Base-by-base conservation (phyloP, 352 stramenopile genomes). In the Ophiocytium majus region DNA sequence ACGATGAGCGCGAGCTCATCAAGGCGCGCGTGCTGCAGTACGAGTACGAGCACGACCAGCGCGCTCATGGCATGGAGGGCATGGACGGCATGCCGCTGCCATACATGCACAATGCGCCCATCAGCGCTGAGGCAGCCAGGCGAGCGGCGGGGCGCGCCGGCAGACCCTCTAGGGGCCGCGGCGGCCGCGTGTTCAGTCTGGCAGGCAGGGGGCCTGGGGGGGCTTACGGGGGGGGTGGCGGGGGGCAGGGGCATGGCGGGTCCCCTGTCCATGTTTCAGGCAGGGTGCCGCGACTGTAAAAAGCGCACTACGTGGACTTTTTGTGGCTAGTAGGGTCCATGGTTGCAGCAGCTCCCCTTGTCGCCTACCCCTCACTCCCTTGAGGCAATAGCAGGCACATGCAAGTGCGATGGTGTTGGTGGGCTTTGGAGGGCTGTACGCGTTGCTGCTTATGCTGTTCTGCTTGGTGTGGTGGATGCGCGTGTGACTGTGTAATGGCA, bases 21-120 rank as follows among this genome's bases (percentile, higher is more conserved):
- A 90, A 90, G 83, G 82, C 63, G 35, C 50, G 79, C 37, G 86
- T 89, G 28, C 43, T 85, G 78, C 78, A 82, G 23, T 79, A 57
- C n/a, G 83, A 83, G 50, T 79, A 57, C n/a, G 83, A 83, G 50
- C 32, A 78, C 5, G 66, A 78, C 35, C 66, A 78, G 35, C 66
- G 66, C 35, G n/a, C n/a, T n/a, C n/a, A n/a, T n/a, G 17, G 5
- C 5, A 5, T 43, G 5, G 66, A 78, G 66, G 35, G 32, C 35
- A 35, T 5, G 5, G 5, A 17, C 66, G 5, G 5, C 5, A n/a
- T n/a, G n/a, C 66, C 66, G 35, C 35, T 78, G 35, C 66, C 66
- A 14, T 43, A 5, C 66, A 43, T 78, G 66, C 32, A 78, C 35
- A 78, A 78, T 17, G 32, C 32, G 35, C 66, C 66, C 32, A 78